Evolutionary conservation across 352 stramenopile genomes (phyloP), one percentile per base, ranked within the genome.

Genomic region (Globisporangium carolinianum): DNA sequence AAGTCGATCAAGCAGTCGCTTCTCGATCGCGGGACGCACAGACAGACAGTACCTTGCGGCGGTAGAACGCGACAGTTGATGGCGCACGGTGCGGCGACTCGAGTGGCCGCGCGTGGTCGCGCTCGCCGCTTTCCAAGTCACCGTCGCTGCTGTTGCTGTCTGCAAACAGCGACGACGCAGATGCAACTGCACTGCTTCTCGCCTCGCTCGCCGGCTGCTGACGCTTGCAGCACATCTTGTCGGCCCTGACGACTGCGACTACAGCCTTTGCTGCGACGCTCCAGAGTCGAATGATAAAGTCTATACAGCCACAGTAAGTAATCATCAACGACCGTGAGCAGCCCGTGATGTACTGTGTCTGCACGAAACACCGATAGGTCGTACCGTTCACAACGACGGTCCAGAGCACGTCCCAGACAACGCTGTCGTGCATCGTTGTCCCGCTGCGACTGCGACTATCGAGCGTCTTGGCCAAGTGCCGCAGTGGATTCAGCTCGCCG

Each of bases 301-400:
- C 83, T 92, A 42, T 45, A 57, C 4, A 7, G 18, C 9, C 14
- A 49, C 9, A 45, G 17, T 18, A 32, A 2, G 41, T 35, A 58
- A 41, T 35, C 48, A 53, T 39, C n/a, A 35, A 38, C 12, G 15
- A 32, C 41, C n/a, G 11, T 36, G 1, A n/a, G 47, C 5, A 48
- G 12, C 39, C 24, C 24, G 24, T 32, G 24, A 32, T 32, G 24
- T 32, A 32, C 24, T 32, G 24, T 32, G 24, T 32, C 24, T 32
- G 24, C 11, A 24, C 11, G 50, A 32, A 12, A 18, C 50, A 55
- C 50, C 12, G 35, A 39, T 32, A 3, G 24, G 18, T 17, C 51
- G n/a, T 41, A 89, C 83, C 83, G 42, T 90, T 91, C n/a, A 90
- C 77, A 17, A 91, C 62, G 12, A 93, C 72, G 0, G 79, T 77